phyloP scores from a whole-genome alignment of 2,329 filamentous ascomycete genomes.

The Exophiala aquamarina region DNA sequence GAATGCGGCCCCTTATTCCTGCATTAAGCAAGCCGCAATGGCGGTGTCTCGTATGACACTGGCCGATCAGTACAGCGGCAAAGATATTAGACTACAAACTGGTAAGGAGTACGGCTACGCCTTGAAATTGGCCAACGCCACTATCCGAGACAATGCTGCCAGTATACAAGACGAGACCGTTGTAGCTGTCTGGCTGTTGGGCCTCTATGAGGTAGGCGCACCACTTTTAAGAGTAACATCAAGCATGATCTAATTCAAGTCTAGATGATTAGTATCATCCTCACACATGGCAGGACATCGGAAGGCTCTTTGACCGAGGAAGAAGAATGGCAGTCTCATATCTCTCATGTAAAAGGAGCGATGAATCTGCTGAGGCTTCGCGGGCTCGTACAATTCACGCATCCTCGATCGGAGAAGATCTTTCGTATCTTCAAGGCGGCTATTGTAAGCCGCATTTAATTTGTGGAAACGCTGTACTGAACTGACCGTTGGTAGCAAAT shows the following conservation, averaged over 20 bases:
- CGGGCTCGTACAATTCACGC: constrained; percentile 23
- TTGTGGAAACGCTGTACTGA: too few relatives aligned
- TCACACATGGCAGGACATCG: constrained; percentile 19
- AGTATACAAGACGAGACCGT: constrained; percentile 26
- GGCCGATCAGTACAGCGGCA: constrained; percentile 27
- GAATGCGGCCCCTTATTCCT: constrained; percentile 11
- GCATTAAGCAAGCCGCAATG: constrained; percentile 20
- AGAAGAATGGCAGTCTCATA: constrained; percentile 26
- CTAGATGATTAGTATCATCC: constrained; percentile 23
- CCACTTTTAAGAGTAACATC: neutral
- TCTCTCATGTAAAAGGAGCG: constrained; percentile 25
- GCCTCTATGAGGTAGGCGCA: constrained; percentile 23
- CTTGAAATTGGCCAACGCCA: constrained; percentile 17
- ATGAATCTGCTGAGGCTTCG: constrained; percentile 25
- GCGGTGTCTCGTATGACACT: constrained; percentile 27
- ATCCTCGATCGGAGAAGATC: constrained; percentile 23
- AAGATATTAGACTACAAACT: constrained; percentile 23
- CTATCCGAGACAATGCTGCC: constrained; percentile 17
- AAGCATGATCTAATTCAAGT: neutral
- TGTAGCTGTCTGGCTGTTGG: constrained; percentile 26
- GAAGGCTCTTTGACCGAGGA: constrained; percentile 12
- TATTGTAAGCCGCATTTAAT: constrained; percentile 18
- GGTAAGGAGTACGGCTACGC: constrained; percentile 24
- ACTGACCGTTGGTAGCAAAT: constrained; percentile 20
- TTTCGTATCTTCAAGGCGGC: constrained; percentile 28